phyloP scores from a whole-genome alignment of 2,329 filamentous ascomycete genomes.

The Hypoxylon sp. region DNA sequence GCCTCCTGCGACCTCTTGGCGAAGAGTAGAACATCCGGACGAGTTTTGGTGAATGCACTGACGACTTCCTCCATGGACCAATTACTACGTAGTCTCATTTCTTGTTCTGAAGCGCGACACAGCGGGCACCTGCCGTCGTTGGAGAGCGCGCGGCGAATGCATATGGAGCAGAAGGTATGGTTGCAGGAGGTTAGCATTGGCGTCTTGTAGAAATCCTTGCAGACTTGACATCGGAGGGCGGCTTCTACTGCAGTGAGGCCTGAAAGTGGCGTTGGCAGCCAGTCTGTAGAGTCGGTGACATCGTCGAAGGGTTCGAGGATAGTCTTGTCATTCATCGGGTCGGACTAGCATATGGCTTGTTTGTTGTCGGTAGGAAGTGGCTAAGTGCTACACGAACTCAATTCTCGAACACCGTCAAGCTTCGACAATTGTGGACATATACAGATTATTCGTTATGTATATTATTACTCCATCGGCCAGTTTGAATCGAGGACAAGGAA shows the following conservation, averaged over 20 bases:
- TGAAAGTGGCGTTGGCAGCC: constrained; percentile 79
- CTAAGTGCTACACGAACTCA: not conserved
- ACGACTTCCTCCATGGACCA: constrained; percentile 89
- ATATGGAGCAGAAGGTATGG: constrained; percentile 97
- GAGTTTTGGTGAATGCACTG: constrained; percentile 78
- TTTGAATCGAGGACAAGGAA: constrained; percentile 10
- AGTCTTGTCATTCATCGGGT: constrained; percentile 42
- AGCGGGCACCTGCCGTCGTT: constrained; percentile 89
- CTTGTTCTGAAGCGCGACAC: constrained; percentile 84
- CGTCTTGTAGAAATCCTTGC: constrained; percentile 96
- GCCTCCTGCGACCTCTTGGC: constrained; percentile 66
- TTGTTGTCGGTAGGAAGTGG: not conserved
- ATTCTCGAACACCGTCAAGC: constrained; percentile 1
- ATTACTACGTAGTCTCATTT: constrained; percentile 87
- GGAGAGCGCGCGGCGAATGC: constrained; percentile 88
- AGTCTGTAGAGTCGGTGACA: constrained; percentile 86
- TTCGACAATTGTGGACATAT: constrained; percentile 1
- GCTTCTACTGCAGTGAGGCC: constrained; percentile 81
- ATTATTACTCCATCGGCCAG: not conserved
- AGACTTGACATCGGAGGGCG: constrained; percentile 93
- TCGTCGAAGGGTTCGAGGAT: constrained; percentile 54
- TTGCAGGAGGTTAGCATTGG: constrained; percentile 96
- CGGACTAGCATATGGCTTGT: not conserved
- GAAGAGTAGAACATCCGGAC: constrained; percentile 74
- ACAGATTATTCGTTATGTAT: constrained; percentile 2